Base-by-base conservation (phyloP, 2,329 filamentous ascomycete species). In the Fusarium setosum region DNA sequence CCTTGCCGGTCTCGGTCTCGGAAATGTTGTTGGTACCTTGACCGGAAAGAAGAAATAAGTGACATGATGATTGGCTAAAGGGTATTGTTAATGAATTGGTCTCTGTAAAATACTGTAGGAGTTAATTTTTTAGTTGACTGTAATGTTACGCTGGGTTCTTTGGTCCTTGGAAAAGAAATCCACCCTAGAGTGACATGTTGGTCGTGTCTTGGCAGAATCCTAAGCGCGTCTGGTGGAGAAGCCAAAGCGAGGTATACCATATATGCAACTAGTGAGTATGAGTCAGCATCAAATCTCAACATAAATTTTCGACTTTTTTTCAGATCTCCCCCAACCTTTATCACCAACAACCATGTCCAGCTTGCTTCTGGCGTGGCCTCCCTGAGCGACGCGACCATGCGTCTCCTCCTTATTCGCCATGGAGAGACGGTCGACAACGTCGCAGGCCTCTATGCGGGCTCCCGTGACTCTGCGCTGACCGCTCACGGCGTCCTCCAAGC, bases 341-440 rank as follows among this genome's bases (percentile, higher is more conserved):
- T 48, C 49, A 60, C 50, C 57, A 63, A 35, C 37, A 55, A 71
- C 61, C 53, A 72, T 72, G 69, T 45, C 47, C 56, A 67, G 63
- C 65, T 63, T 51, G 49, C 60, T 59, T 56, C 61, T 52, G 59
- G 60, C 57, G 32, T 63, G 53, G 52, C 64, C 62, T 49, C 44
- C 51, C 26, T 70, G 48, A 70, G 65, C 55, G 40, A 69, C 62
- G 61, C 42, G 23, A 67, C 52, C 77, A 79, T 80, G 77, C 77
- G 73, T 61, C 67, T 97, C 55, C 88, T 94, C 72, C 84, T 97
- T 71, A 88, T 97, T 72, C 90, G 94, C 56, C 94, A 97, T 83
- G 94, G 90, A 73, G 94, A 97, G 81, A 95, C 93, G 15, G 92
- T 96, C 67, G 92, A 97, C 79, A 97, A 97, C 76, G 90, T 96